A percentile compares a stretch with the other conserved stretches of the same genome.
These are phyloP conservation scores for Microdochium trichocladiopsis DNA, from an alignment of 2,329 filamentous ascomycete genomes.

Conservation along the genomic window DNA sequence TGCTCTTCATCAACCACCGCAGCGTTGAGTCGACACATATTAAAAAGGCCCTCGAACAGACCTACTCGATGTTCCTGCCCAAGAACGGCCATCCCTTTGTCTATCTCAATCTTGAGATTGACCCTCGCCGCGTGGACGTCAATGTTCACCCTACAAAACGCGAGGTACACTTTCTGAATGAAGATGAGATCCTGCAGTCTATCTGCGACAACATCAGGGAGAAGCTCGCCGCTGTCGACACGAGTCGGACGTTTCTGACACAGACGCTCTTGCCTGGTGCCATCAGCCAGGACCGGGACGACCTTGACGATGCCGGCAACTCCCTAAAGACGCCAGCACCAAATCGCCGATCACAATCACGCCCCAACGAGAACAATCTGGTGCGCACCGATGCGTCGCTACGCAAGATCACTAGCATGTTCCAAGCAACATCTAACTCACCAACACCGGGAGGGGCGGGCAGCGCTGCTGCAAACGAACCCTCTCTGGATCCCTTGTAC, in stretches of 20 bases:
- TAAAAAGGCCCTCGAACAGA: constrained; percentile 86
- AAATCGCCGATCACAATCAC: constrained; percentile 36
- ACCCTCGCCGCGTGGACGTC: constrained; percentile 87
- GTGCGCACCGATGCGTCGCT: constrained; percentile 83
- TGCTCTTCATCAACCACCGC: constrained; percentile 95
- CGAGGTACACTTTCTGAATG: constrained; percentile 95
- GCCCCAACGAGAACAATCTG: constrained; percentile 76
- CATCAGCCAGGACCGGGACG: constrained; percentile 13
- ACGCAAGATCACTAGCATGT: constrained; percentile 96
- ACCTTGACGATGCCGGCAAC: constrained; percentile 11
- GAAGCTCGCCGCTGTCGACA: constrained; percentile 80
- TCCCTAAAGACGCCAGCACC: constrained; percentile 24
- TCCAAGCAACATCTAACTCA: constrained; percentile 47
- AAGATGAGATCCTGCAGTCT: constrained; percentile 87
- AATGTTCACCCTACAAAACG: constrained; percentile 97
- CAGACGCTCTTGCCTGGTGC: constrained; percentile 80
- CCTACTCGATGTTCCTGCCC: constrained; percentile 78
- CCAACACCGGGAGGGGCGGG: constrained; percentile 19
- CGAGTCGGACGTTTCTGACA: constrained; percentile 88
- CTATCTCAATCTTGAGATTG: constrained; percentile 88
- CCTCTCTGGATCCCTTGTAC: constrained; percentile 43
- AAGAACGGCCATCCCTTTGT: constrained; percentile 93
- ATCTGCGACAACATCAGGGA: constrained; percentile 75
- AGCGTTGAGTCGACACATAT: constrained; percentile 85
- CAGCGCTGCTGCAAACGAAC: constrained; percentile 13